Percentiles rank a stretch among this genome's conserved stretches.
Evolutionary conservation across 768 basidiomycete genomes (phyloP).

Genomic region (Agrocybe chaxingu): DNA sequence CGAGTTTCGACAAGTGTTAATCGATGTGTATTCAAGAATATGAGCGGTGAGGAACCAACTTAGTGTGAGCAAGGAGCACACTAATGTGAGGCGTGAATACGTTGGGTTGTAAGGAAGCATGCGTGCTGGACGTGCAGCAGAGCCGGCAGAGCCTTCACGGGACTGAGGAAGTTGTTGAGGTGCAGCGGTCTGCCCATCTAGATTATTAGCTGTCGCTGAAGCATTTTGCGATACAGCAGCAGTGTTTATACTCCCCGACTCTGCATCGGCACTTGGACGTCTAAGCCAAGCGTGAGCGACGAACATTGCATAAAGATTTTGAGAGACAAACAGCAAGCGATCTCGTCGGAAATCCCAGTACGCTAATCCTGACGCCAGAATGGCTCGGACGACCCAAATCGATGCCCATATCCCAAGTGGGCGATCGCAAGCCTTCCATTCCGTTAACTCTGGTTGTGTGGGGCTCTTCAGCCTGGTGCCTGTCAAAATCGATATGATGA

Average conservation of each 20-base stretch:
- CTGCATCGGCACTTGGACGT: background rate
- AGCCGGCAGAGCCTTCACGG: no score
- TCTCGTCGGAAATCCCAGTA: slow-evolving; percentile 55
- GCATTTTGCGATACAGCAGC: background rate
- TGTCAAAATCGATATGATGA: slow-evolving; percentile 46
- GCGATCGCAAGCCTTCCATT: slow-evolving; percentile 62
- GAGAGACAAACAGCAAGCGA: slow-evolving; percentile 14
- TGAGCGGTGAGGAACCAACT: slow-evolving; percentile 84
- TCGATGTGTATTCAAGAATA: slow-evolving; percentile 73
- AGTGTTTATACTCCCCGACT: background rate
- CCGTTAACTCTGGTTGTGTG: slow-evolving; percentile 33
- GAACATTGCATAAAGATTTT: background rate
- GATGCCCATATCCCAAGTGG: slow-evolving; percentile 68
- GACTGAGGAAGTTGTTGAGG: slow-evolving; percentile 12
- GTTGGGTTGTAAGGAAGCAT: no score
- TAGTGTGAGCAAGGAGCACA: slow-evolving; percentile 68
- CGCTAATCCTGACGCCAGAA: slow-evolving; percentile 44
- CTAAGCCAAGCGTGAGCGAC: background rate
- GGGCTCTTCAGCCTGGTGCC: slow-evolving; percentile 45
- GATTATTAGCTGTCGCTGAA: slow-evolving; percentile 13
- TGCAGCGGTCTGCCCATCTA: slow-evolving; percentile 38
- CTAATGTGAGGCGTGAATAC: slow-evolving; percentile 49
- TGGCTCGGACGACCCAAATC: slow-evolving; percentile 57
- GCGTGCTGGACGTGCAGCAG: no score
- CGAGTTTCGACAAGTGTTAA: slow-evolving; percentile 66